Evolutionary conservation across 345 rosid species (phyloP).

Genomic region (Durio zibethinus): DNA sequence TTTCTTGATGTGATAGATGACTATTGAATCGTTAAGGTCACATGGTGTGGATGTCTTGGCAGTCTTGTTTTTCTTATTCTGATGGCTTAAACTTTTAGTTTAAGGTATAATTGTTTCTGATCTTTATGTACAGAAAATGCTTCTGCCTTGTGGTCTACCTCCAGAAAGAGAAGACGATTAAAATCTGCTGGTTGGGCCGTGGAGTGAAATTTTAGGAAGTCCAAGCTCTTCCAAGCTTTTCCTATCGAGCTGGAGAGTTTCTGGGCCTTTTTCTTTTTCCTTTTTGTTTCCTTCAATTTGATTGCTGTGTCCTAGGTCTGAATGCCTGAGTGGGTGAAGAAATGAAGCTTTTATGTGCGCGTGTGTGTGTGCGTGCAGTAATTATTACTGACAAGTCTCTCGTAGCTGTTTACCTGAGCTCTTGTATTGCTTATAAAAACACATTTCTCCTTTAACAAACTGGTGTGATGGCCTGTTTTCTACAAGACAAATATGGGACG

Average conservation of each 20-base stretch:
- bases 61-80: not conserved
- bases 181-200: not conserved
- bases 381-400: no score
- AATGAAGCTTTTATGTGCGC: no score
- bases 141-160: conserved; percentile 85
- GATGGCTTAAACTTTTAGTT: not conserved
- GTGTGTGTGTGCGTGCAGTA: no score
- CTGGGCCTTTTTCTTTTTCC: no score
- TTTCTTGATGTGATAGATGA: not conserved
- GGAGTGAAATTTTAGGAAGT: not conserved
- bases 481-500: no score
- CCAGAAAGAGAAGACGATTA: conserved; percentile 94
- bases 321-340: no score
- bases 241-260: not conserved
- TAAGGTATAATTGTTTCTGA: not conserved
- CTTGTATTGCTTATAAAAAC: no score
- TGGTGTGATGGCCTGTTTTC: no score
- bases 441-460: no score
- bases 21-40: not conserved
- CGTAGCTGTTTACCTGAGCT: no score
- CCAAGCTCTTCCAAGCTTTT: not conserved
- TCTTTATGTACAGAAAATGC: conserved; percentile 76
- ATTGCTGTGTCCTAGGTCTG: no score
- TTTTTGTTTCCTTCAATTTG: no score
- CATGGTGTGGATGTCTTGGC: not conserved